Conservation (phyloP, 1,284 basidiomycete species). For the Ganoderma resinaceum region DNA sequence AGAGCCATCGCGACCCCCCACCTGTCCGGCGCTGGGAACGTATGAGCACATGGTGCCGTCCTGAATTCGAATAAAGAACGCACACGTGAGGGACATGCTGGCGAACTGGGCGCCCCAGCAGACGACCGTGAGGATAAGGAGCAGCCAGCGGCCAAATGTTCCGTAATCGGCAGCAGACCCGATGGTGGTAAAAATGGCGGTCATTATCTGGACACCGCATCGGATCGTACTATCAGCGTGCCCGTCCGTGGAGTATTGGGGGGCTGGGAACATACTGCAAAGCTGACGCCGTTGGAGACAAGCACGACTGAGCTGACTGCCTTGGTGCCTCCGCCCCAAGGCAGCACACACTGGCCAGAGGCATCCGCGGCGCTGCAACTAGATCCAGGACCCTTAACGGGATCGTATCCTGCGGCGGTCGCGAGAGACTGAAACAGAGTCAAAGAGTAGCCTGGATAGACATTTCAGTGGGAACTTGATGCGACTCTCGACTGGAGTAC, state of each 20-base stretch:
- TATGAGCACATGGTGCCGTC: not conserved
- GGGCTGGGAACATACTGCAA: conserved; percentile 55
- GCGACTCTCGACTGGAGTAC: conserved; percentile 12
- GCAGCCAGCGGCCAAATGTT: conserved; percentile 78
- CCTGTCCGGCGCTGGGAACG: conserved; percentile 58
- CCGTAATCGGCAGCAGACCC: conserved; percentile 87
- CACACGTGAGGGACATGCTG: conserved; percentile 74
- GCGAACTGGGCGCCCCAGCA: conserved; percentile 85
- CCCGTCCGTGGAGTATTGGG: not conserved
- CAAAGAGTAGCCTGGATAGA: conserved; percentile 57
- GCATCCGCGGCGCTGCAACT: conserved; percentile 60
- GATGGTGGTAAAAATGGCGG: conserved; percentile 80
- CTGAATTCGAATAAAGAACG: conserved; percentile 31
- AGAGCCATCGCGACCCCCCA: conserved; percentile 82
- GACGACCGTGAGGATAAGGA: conserved; percentile 74
- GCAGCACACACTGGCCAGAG: conserved; percentile 76
- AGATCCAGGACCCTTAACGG: conserved; percentile 67
- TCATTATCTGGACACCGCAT: conserved; percentile 62
- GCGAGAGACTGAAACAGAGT: conserved; percentile 79
- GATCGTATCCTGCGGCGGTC: conserved; percentile 72
- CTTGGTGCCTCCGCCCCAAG: conserved; percentile 75
- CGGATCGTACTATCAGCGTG: not conserved
- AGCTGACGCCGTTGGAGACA: conserved; percentile 78
- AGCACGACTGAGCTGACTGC: conserved; percentile 78
- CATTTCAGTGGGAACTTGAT: not conserved